Conservation (phyloP, 23 red algal genomes). For the Gracilaria domingensis region DNA sequence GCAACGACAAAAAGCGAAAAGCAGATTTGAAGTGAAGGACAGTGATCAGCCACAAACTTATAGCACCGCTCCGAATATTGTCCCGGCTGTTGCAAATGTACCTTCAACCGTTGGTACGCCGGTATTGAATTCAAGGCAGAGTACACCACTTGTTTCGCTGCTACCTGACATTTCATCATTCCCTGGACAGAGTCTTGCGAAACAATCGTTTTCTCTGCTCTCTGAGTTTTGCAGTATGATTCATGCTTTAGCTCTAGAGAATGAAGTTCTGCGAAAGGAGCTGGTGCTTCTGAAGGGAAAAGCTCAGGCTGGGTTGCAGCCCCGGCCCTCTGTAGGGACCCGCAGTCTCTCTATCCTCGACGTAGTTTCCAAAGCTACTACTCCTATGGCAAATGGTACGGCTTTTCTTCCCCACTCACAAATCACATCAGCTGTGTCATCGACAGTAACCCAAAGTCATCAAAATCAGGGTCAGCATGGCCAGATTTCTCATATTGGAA, state of each 20-base stretch:
- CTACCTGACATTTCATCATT: slow-evolving; percentile 28
- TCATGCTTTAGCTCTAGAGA: slow-evolving; percentile 57
- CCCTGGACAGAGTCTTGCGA: slow-evolving; percentile 5
- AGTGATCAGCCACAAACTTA: slow-evolving; percentile 39
- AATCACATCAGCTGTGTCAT: slow-evolving; percentile 13
- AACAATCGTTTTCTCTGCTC: slow-evolving; percentile 48
- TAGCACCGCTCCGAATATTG: slow-evolving; percentile 14
- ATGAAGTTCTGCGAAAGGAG: slow-evolving; percentile 52
- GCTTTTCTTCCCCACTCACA: slow-evolving; percentile 11
- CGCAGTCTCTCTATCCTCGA: slow-evolving; percentile 22
- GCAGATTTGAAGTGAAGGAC: slow-evolving; percentile 73
- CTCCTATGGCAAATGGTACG: not conserved
- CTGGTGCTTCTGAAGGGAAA: slow-evolving; percentile 4
- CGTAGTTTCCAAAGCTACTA: not conserved
- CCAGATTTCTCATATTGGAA: not conserved
- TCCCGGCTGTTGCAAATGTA: slow-evolving; percentile 16
- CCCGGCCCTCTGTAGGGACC: not conserved
- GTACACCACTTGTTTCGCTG: slow-evolving; percentile 37
- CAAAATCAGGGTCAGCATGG: too few species aligned
- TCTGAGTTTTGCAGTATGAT: slow-evolving; percentile 43
- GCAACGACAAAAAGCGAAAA: slow-evolving; percentile 23
- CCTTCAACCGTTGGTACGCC: slow-evolving; percentile 25
- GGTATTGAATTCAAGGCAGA: slow-evolving; percentile 24
- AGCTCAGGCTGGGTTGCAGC: not conserved
- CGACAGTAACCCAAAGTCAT: too few species aligned